These are phyloP conservation scores for Apostasia shenzhenica DNA, from an alignment of 106 monocot genomes.

Conservation along the genomic window DNA sequence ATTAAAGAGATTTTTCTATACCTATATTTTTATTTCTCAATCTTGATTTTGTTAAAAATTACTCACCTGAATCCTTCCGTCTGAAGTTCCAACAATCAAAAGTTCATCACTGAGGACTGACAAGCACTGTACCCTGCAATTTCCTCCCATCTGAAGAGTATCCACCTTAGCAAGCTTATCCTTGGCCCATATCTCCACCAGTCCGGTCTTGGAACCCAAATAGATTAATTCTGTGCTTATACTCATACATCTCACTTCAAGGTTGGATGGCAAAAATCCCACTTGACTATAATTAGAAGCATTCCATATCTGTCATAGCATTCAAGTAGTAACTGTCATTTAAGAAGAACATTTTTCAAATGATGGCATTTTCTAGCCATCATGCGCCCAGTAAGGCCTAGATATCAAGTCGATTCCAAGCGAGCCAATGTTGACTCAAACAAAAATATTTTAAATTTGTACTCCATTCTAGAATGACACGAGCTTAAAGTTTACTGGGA, in stretches of 20 bases:
- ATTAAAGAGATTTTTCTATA: too few species aligned
- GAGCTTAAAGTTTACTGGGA: too few species aligned
- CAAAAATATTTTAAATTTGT: not conserved
- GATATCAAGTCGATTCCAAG: too few species aligned
- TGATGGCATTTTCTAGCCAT: not conserved
- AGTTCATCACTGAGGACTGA: conserved; percentile 35
- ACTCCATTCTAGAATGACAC: too few species aligned
- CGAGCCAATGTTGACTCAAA: not conserved
- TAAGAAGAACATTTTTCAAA: not conserved
- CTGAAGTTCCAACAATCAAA: conserved; percentile 45
- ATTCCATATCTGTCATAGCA: conserved; percentile 33
- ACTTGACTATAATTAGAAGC: conserved; percentile 30
- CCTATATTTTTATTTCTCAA: too few species aligned
- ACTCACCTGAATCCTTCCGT: conserved; percentile 46
- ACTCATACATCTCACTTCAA: conserved; percentile 36
- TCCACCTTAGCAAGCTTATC: conserved; percentile 32
- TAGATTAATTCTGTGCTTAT: conserved; percentile 47
- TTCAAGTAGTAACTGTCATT: not conserved
- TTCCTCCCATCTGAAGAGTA: conserved; percentile 22
- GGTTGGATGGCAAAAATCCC: conserved; percentile 31
- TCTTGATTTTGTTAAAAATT: not conserved
- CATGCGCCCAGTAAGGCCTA: not conserved
- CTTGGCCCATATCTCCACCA: conserved; percentile 39
- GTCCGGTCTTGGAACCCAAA: conserved; percentile 29
- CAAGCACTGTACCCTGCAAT: conserved; percentile 35